These are phyloP conservation scores for Aspergillus tubingensis DNA, from an alignment of 2,329 filamentous ascomycete genomes.

Conservation along the genomic window DNA sequence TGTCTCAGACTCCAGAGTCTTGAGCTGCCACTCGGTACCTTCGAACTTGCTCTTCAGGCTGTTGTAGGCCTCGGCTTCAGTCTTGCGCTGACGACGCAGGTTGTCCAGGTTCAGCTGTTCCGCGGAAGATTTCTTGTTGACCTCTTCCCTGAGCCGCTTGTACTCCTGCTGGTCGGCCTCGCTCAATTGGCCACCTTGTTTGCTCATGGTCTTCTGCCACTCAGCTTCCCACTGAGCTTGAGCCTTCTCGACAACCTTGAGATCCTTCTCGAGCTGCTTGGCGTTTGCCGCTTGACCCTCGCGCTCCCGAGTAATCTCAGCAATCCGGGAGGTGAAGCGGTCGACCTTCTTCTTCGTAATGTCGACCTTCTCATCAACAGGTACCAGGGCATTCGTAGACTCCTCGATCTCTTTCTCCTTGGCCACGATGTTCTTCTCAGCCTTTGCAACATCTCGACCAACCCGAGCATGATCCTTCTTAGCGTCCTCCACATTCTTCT, in stretches of 20 bases:
- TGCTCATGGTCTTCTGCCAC: constrained; percentile 79
- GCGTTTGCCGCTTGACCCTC: constrained; percentile 69
- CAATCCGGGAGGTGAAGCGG: constrained; percentile 67
- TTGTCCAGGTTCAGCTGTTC: constrained; percentile 84
- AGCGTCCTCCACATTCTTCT: constrained; percentile 76
- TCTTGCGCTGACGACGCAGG: constrained; percentile 83
- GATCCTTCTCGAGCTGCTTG: constrained; percentile 74
- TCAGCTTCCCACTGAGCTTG: constrained; percentile 85
- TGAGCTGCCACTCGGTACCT: constrained; percentile 69
- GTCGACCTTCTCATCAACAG: constrained; percentile 87
- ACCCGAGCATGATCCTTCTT: constrained; percentile 80
- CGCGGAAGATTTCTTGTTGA: constrained; percentile 76
- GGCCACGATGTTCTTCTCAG: constrained; percentile 80
- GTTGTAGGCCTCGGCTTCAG: constrained; percentile 86
- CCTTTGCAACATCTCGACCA: constrained; percentile 72
- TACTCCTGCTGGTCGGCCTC: constrained; percentile 88
- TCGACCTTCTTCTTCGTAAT: constrained; percentile 73
- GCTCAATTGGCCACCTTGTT: constrained; percentile 82
- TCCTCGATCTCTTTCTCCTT: constrained; percentile 89
- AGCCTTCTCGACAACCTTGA: constrained; percentile 84
- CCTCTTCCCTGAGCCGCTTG: constrained; percentile 78
- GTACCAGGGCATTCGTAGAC: constrained; percentile 79
- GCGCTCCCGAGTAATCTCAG: constrained; percentile 72
- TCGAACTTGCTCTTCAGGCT: constrained; percentile 88
- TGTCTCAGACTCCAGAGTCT: constrained; percentile 73